These are phyloP conservation scores for Stropharia rugosoannulata DNA, from an alignment of 768 basidiomycete species.

Conservation along the genomic window DNA sequence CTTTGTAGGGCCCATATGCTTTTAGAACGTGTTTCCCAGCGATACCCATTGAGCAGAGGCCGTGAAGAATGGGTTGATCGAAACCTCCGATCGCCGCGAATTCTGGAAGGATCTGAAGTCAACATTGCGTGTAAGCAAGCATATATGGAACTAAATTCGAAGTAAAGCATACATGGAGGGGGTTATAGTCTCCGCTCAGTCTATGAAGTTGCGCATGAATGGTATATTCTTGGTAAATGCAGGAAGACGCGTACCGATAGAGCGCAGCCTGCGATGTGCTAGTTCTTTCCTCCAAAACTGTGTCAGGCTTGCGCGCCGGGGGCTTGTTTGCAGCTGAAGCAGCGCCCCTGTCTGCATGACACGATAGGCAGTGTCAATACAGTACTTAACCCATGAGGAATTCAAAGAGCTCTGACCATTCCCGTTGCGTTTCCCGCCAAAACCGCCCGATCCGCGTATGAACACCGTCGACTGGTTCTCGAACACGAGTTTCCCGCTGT, in stretches of 20 bases:
- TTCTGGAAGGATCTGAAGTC: slow-evolving; percentile 78
- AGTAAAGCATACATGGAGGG: slow-evolving; percentile 63
- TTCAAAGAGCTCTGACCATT: slow-evolving; percentile 48
- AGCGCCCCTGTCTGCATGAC: slow-evolving; percentile 74
- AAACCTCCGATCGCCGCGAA: slow-evolving; percentile 97
- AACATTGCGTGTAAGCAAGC: background rate
- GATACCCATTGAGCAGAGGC: slow-evolving; percentile 91
- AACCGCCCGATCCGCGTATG: slow-evolving; percentile 93
- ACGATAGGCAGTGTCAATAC: too few relatives aligned
- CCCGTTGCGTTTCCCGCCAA: slow-evolving; percentile 87
- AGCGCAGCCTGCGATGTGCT: slow-evolving; percentile 79
- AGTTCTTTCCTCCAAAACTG: slow-evolving; percentile 87
- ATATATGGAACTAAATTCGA: background rate
- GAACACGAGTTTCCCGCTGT: slow-evolving; percentile 76
- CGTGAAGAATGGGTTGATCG: slow-evolving; percentile 85
- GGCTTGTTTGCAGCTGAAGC: slow-evolving; percentile 80
- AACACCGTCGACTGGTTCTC: slow-evolving; percentile 93
- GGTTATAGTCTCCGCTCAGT: slow-evolving; percentile 89
- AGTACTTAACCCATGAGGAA: background rate
- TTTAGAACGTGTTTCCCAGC: slow-evolving; percentile 91
- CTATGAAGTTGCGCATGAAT: slow-evolving; percentile 32
- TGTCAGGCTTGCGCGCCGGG: slow-evolving; percentile 85
- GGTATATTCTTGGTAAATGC: background rate
- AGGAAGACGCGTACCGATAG: slow-evolving; percentile 64
- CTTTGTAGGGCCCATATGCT: slow-evolving; percentile 79